These are phyloP conservation scores for Jacaranda mimosifolia DNA, from an alignment of 257 asterid species.

Conservation along the genomic window DNA sequence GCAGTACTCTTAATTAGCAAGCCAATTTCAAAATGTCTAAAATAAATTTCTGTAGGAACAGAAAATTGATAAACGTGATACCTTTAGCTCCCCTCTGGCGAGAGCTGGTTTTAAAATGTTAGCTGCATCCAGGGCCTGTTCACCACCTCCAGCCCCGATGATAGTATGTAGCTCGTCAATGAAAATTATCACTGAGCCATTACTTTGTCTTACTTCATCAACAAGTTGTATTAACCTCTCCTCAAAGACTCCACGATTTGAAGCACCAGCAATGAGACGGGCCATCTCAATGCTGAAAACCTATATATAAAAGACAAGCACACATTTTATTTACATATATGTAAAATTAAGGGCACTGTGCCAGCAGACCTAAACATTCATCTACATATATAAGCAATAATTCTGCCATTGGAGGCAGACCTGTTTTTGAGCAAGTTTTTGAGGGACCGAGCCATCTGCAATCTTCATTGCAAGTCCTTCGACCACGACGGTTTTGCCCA, in stretches of 20 bases:
- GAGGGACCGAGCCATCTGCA: constrained; percentile 1
- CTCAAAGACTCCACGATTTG: constrained; percentile 35
- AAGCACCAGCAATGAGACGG: constrained; percentile 35
- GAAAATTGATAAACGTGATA: background rate
- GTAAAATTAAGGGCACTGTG: background rate
- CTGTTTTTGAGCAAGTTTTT: background rate
- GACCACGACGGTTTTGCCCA: constrained; percentile 35
- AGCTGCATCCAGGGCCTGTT: constrained; percentile 24
- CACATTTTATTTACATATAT: background rate
- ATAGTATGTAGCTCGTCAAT: constrained; percentile 39
- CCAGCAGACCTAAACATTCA: background rate
- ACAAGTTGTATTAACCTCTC: constrained; percentile 23
- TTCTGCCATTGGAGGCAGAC: background rate
- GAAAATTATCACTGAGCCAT: constrained; percentile 28
- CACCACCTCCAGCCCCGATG: constrained; percentile 38
- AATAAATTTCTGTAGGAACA: background rate
- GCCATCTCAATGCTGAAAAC: constrained; percentile 29
- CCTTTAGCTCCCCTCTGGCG: constrained; percentile 37
- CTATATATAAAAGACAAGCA: background rate
- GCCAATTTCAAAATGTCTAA: too few relatives aligned
- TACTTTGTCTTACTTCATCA: constrained; percentile 34
- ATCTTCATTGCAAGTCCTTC: constrained; percentile 28
- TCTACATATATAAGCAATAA: background rate
- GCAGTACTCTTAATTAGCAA: background rate
- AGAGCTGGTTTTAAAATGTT: constrained; percentile 39